A percentile compares a stretch with the other conserved stretches of the same genome.
Conservation (phyloP, 805 yeast genomes). For the Kodamaea jinghongensis region DNA sequence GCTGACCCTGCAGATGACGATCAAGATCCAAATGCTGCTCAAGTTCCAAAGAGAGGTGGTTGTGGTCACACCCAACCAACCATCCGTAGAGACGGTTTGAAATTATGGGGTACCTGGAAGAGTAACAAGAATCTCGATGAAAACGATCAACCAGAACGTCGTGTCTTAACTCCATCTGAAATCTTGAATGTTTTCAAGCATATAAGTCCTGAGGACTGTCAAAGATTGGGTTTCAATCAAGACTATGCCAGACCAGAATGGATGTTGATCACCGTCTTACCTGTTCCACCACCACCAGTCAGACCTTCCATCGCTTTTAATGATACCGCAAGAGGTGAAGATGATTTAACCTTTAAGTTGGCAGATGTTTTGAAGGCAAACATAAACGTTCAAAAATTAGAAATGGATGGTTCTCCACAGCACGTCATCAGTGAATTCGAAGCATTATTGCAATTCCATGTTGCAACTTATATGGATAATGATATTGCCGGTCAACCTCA, state of each 20-base stretch:
- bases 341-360: slow-evolving; percentile 94
- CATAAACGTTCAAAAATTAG: slow-evolving; percentile 93
- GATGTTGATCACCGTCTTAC: slow-evolving; percentile 95
- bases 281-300: slow-evolving; percentile 99
- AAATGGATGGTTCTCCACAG: slow-evolving; percentile 98
- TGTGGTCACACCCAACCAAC: slow-evolving; percentile 98
- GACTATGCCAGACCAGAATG: slow-evolving; percentile 99
- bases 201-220: slow-evolving; percentile 80
- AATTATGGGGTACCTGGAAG: slow-evolving; percentile 98
- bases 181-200: slow-evolving; percentile 89
- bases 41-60: slow-evolving; percentile 76
- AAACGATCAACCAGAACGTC: slow-evolving; percentile 86
- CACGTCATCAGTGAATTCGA: slow-evolving; percentile 97
- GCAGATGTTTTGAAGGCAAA: slow-evolving; percentile 97
- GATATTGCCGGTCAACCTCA: slow-evolving; percentile 99
- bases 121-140: slow-evolving; percentile 80
- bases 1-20: slow-evolving; percentile 75
- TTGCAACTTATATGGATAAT: slow-evolving; percentile 99
- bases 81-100: slow-evolving; percentile 91
- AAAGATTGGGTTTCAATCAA: slow-evolving; percentile 82
- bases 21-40: slow-evolving; percentile 35
- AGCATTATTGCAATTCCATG: slow-evolving; percentile 92
- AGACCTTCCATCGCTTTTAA: slow-evolving; percentile 98
- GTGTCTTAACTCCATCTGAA: slow-evolving; percentile 84
- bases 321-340: slow-evolving; percentile 98